phyloP scores from a whole-genome alignment of 2,329 filamentous ascomycete genomes.

The Fusarium acutatum region DNA sequence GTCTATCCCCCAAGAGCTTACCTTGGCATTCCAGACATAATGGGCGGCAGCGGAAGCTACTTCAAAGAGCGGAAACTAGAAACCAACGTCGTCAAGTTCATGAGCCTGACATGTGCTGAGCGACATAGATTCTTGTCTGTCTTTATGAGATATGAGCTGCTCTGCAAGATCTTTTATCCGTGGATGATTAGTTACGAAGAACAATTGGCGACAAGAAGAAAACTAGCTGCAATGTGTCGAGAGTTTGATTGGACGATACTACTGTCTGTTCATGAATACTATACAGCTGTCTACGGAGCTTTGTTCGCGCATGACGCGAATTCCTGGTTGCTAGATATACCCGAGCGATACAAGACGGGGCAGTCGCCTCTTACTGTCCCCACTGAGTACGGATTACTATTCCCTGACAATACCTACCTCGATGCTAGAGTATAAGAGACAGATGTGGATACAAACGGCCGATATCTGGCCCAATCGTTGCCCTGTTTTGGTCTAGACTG shows the following conservation, averaged over 20 bases:
- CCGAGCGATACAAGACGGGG: not conserved
- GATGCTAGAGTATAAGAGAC: not conserved
- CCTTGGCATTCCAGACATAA: not conserved
- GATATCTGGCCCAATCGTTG: not conserved
- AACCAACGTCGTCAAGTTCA: not conserved
- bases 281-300: not conserved
- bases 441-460: not conserved
- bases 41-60: not conserved
- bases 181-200: not conserved
- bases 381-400: not conserved
- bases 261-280: not conserved
- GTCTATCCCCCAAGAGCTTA: not conserved
- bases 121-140: not conserved
- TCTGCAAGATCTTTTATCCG: not conserved
- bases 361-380: not conserved
- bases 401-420: not conserved
- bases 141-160: conserved; percentile 2
- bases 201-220: not conserved
- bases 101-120: not conserved
- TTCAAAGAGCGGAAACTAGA: not conserved
- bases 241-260: not conserved
- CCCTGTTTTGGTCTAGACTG: not conserved
- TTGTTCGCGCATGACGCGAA: not conserved
- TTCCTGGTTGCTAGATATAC: not conserved
- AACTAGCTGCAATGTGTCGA: not conserved